phyloP scores from a whole-genome alignment of 345 rosid genomes.

The Murraya paniculata region DNA sequence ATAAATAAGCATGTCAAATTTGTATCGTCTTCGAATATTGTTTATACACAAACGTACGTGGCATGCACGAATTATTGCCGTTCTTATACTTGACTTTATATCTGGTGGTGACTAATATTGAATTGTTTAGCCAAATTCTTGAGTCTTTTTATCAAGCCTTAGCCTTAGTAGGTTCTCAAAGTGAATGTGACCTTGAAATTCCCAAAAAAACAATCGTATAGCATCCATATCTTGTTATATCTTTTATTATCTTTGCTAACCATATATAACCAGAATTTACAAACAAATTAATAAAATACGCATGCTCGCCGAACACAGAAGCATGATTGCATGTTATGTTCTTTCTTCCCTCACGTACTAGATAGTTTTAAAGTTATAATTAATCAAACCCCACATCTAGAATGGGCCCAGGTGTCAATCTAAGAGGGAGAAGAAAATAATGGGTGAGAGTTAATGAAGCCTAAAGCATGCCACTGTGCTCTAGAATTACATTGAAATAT shows the following conservation, averaged over 20 bases:
- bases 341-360: not conserved
- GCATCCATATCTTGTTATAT: not conserved
- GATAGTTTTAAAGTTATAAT: not conserved
- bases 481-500: conserved; percentile 5
- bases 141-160: not conserved
- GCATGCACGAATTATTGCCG: no score
- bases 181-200: not conserved
- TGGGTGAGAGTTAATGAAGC: conserved; percentile 30
- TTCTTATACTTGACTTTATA: no score
- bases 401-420: conserved; percentile 36
- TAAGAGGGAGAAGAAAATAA: conserved; percentile 22
- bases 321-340: conserved; percentile 15
- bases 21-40: no score
- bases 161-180: not conserved
- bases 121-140: no score
- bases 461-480: not conserved
- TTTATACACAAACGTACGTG: no score
- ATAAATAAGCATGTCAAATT: no score
- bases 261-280: not conserved
- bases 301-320: not conserved
- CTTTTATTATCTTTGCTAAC: not conserved
- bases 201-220: not conserved
- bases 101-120: no score
- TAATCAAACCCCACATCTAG: not conserved
- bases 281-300: not conserved